These are phyloP conservation scores for Metschnikowia peoriensis DNA, from an alignment of 805 yeast species.

Conservation along the genomic window DNA sequence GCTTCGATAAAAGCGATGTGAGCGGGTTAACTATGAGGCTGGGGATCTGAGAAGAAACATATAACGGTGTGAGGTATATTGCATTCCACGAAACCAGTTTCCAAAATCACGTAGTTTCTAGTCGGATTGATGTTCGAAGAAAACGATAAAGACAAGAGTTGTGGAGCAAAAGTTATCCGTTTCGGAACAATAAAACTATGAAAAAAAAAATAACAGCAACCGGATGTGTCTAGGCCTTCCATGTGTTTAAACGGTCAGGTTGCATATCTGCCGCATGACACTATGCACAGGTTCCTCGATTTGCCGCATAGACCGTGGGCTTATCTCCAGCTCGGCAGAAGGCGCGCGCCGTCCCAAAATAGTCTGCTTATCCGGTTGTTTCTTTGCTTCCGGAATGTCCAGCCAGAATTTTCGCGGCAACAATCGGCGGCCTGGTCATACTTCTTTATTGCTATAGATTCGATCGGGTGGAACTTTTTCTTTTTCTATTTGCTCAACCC, in stretches of 20 bases:
- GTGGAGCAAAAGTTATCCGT: no score
- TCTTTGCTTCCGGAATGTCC: not conserved
- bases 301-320: slow-evolving; percentile 9
- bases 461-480: no score
- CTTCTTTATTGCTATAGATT: no score
- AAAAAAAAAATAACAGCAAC: not conserved
- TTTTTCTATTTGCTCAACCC: not conserved
- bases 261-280: slow-evolving; percentile 2
- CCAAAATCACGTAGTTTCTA: not conserved
- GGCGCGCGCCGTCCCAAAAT: not conserved
- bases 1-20: not conserved
- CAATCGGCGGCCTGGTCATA: no score
- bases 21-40: not conserved
- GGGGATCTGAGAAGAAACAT: not conserved
- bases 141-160: no score
- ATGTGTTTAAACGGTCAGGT: not conserved
- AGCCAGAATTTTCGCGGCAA: no score
- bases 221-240: slow-evolving; percentile 1
- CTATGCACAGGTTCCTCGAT: not conserved
- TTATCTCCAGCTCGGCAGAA: not conserved
- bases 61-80: not conserved
- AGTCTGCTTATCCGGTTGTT: not conserved
- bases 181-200: not conserved
- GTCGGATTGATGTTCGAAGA: no score
- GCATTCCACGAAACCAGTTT: not conserved